Evolutionary conservation across 495 filamentous ascomycete species (phyloP).

Genomic region (Entonaema liquescens): DNA sequence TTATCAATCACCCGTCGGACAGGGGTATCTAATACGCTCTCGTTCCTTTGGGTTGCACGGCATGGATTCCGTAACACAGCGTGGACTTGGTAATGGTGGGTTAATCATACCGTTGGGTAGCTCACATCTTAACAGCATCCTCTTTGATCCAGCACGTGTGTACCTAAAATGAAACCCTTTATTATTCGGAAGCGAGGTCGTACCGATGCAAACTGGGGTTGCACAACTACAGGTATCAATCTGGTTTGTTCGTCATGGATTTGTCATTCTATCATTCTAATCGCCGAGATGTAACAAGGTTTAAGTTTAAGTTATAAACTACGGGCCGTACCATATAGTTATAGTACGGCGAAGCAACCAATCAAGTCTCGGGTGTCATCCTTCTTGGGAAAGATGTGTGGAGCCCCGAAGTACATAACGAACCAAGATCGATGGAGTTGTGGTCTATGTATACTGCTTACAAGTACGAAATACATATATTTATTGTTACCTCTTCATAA

Average conservation of each 20-base stretch:
- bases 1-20: background rate
- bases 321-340: background rate
- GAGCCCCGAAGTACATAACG: background rate
- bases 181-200: background rate
- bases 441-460: background rate
- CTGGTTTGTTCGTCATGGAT: too few relatives aligned
- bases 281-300: too few relatives aligned
- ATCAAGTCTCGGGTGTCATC: background rate
- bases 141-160: too few relatives aligned
- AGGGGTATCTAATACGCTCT: background rate
- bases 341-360: background rate
- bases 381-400: background rate
- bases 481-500: too few relatives aligned
- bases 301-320: background rate
- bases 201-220: background rate
- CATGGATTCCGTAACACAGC: background rate
- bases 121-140: too few relatives aligned
- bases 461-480: too few relatives aligned
- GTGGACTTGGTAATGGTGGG: too few relatives aligned
- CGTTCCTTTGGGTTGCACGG: background rate
- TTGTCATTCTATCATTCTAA: background rate
- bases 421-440: background rate
- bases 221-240: background rate
- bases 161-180: background rate
- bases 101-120: too few relatives aligned